phyloP scores from a whole-genome alignment of 164 flowering plant genomes.

The Vitis vinifera region DNA sequence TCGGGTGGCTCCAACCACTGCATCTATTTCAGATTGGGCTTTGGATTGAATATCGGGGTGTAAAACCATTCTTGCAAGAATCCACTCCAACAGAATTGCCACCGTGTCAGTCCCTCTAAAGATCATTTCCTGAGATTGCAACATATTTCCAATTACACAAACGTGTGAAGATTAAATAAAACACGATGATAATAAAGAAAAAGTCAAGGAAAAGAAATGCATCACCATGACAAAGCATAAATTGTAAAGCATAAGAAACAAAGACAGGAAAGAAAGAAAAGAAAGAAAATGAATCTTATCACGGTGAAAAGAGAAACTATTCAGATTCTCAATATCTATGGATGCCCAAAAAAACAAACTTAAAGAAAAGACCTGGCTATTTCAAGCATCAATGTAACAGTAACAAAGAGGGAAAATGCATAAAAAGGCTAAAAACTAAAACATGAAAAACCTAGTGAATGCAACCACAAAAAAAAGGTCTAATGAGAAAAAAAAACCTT shows the following conservation, averaged over 20 bases:
- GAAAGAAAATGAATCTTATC: background rate
- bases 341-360: background rate
- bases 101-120: conserved; percentile 71
- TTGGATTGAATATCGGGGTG: conserved; percentile 63
- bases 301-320: conserved; percentile 4
- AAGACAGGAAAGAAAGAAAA: background rate
- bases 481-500: background rate
- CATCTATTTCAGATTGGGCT: conserved; percentile 52
- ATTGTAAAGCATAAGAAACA: conserved; percentile 2
- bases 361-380: background rate
- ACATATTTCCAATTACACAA: no score
- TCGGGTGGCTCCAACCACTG: conserved; percentile 22
- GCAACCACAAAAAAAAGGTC: background rate
- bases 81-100: conserved; percentile 66
- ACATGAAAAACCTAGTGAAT: no score
- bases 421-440: no score
- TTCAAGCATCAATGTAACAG: background rate
- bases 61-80: conserved; percentile 63
- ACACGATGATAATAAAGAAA: background rate
- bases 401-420: no score
- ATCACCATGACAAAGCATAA: background rate
- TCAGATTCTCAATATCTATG: conserved; percentile 11
- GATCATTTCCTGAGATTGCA: conserved; percentile 59
- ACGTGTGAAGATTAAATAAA: background rate
- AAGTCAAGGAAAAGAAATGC: background rate